phyloP scores from a whole-genome alignment of 1,284 basidiomycete species.

The Coniferiporia weirii region DNA sequence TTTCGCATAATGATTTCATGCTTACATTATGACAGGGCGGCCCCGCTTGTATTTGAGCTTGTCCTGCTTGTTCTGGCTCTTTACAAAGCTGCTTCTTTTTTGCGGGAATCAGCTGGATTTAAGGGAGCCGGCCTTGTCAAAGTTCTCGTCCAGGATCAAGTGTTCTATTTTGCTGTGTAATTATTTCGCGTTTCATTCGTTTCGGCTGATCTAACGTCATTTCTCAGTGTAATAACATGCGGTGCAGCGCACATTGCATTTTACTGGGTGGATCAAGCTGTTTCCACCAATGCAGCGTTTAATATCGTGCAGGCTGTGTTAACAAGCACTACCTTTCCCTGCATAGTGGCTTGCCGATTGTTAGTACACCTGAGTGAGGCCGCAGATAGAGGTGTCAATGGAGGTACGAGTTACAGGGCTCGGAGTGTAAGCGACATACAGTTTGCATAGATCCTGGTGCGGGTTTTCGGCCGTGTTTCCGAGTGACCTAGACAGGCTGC shows the following conservation, averaged over 20 bases:
- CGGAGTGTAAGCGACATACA: neutral
- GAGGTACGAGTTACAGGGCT: neutral
- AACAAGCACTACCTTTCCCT: neutral
- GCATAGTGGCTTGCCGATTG: neutral
- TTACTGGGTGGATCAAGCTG: neutral
- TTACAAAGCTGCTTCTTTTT: neutral
- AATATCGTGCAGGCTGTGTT: neutral
- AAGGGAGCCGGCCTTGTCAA: neutral
- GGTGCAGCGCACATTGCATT: neutral
- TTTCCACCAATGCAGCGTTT: neutral
- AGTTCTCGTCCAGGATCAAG: neutral
- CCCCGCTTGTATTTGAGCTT: neutral
- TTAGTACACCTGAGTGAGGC: neutral
- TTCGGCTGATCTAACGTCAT: neutral
- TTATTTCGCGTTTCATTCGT: neutral
- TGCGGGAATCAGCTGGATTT: neutral
- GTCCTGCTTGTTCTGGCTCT: slow-evolving; percentile 2
- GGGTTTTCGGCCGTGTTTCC: no score
- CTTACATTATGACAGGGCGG: no score
- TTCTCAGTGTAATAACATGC: neutral
- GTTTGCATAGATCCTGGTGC: no score
- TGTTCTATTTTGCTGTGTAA: slow-evolving; percentile 1
- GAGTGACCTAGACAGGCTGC: no score
- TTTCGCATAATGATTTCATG: no score
- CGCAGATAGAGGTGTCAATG: neutral